phyloP scores from a whole-genome alignment of 2,329 filamentous ascomycete genomes.

The Pezizomycotina sp. region DNA sequence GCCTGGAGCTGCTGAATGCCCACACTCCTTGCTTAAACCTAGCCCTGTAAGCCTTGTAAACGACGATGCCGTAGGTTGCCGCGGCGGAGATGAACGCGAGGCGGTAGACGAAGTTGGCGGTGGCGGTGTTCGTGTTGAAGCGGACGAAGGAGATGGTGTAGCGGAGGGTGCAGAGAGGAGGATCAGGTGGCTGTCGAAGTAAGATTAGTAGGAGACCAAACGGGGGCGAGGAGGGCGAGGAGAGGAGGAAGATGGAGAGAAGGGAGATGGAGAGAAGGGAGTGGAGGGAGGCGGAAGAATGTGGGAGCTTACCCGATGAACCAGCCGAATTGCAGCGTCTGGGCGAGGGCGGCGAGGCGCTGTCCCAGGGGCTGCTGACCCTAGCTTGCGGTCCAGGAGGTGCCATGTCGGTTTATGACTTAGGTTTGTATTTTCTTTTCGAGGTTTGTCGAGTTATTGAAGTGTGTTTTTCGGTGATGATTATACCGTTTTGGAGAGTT shows the following conservation, averaged over 20 bases:
- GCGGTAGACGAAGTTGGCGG: constrained; percentile 74
- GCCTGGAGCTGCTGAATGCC: constrained; percentile 46
- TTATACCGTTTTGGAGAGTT: too few relatives aligned
- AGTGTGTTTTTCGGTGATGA: too few relatives aligned
- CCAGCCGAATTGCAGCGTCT: constrained; percentile 87
- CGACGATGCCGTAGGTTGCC: constrained; percentile 89
- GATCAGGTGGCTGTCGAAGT: constrained; percentile 53
- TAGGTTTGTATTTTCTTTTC: too few relatives aligned
- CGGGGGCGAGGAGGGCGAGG: background rate
- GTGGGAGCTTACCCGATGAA: constrained; percentile 53
- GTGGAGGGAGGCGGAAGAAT: constrained; percentile 9
- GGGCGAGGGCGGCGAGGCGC: constrained; percentile 59
- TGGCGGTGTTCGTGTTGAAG: constrained; percentile 67
- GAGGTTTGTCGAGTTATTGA: too few relatives aligned
- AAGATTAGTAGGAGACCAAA: background rate
- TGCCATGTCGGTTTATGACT: too few relatives aligned
- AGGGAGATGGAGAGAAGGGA: background rate
- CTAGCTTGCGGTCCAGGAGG: too few relatives aligned
- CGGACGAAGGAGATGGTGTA: constrained; percentile 75
- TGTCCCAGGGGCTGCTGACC: constrained; percentile 60
- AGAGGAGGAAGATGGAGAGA: background rate
- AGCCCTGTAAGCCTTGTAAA: constrained; percentile 91
- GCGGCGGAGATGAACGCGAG: constrained; percentile 78
- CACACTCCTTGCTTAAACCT: constrained; percentile 45
- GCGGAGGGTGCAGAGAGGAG: constrained; percentile 69